phyloP scores from a whole-genome alignment of 345 rosid genomes.

The Populus pruinosa region DNA sequence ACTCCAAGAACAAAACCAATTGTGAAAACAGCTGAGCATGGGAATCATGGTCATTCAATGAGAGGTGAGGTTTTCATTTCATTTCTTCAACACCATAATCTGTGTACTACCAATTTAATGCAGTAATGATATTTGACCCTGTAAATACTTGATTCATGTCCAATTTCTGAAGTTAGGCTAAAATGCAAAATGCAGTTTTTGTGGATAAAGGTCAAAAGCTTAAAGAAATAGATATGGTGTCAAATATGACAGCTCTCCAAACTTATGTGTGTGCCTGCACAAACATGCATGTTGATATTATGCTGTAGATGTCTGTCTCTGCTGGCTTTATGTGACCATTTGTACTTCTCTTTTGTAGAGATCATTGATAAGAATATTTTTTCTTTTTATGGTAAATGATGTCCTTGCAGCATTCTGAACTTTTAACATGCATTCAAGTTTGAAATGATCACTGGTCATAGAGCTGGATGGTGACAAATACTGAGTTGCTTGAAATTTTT shows the following conservation, averaged over 20 bases:
- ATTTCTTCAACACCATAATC: background rate
- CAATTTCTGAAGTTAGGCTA: background rate
- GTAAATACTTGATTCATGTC: background rate
- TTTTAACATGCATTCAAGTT: background rate
- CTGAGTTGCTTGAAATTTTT: background rate
- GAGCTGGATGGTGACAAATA: background rate
- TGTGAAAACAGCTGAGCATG: constrained; percentile 29
- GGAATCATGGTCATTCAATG: constrained; percentile 27
- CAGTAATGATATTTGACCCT: background rate
- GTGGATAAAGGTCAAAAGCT: background rate
- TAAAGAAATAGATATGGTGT: background rate
- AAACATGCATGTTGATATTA: background rate
- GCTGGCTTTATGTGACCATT: background rate
- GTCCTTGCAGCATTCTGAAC: background rate
- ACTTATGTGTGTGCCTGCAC: background rate
- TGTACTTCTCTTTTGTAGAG: background rate
- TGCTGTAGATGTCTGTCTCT: background rate
- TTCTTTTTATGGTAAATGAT: too few relatives aligned
- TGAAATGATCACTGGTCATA: background rate
- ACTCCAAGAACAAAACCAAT: constrained; percentile 34
- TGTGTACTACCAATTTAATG: background rate
- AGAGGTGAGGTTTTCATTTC: constrained; percentile 34
- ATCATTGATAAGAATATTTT: background rate
- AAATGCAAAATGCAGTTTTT: constrained; percentile 1
- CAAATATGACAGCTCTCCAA: background rate